Evolutionary conservation across 2,329 filamentous ascomycete species (phyloP), one percentile per base, ranked within the genome.

Genomic region (Cladosporium oxysporum): DNA sequence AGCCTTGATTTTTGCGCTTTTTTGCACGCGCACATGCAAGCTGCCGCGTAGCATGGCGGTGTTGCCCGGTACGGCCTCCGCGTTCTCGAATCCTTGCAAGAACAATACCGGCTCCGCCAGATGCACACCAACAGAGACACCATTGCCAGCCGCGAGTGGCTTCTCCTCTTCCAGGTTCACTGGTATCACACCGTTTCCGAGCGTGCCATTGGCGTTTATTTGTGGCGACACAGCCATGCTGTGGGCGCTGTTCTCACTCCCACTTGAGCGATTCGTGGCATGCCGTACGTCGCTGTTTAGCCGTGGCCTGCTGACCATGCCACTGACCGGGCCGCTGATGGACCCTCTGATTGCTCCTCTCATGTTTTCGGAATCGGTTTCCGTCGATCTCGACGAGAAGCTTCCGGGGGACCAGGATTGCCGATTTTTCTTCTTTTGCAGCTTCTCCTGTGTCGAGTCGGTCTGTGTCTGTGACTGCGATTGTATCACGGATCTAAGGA

Each of bases 1-100:
- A 4, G 92, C 90, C 81, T 97, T 97, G 71, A 99, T 89, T 79
- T 99, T 99, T 57, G 93, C 88, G 70, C 91, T 91, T 76, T 98
- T 98, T 55, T 91, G 89, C 14, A 98, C 86, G 67, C 90, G 90
- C 47, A 99, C 77, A 72, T 91, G 90, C 65, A 99, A 79, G 70
- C 89, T 93, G 21, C 95, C 95, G 65, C 95, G 87, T 16, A 99
- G 83, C 75, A 99, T 89, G 1, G 93, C 91, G 7, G 92, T 94
- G 62, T 85, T 90, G 60, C 87, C 84, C 2, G 85, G 84, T 12
- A 87, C 85, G 71, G 72, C 80, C 58, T 89, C 87, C 66, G 88
- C 85, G 70, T 91, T 89, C 66, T 93, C 90, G 72, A 94, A 93
- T 0, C 91, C 91, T 31, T 90, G 88, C 37, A 95, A 81, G 73